These are phyloP conservation scores for Myrica gale DNA, from an alignment of 306 rosid genomes.

Conservation along the genomic window DNA sequence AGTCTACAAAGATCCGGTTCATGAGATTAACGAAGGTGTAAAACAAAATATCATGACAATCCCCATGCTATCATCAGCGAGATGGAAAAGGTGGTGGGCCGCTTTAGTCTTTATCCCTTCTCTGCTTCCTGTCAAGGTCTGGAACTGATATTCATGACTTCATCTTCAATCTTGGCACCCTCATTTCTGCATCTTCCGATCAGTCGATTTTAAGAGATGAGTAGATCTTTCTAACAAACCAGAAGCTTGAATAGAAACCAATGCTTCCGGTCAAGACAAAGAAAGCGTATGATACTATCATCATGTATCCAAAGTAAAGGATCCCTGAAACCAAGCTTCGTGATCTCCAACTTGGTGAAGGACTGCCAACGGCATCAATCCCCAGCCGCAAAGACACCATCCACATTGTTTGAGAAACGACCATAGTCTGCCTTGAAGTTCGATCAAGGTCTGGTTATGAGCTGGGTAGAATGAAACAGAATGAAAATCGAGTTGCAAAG, in stretches of 20 bases:
- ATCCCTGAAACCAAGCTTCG: slow-evolving; percentile 87
- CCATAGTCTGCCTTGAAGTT: too few relatives aligned
- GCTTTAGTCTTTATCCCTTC: slow-evolving; percentile 24
- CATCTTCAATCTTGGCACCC: background rate
- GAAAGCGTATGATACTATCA: slow-evolving; percentile 81
- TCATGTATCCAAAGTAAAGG: slow-evolving; percentile 92
- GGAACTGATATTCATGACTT: background rate
- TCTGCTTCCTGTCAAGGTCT: slow-evolving; percentile 17
- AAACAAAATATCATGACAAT: slow-evolving; percentile 38
- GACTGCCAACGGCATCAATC: too few relatives aligned
- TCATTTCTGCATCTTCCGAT: slow-evolving; percentile 33
- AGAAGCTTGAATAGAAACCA: slow-evolving; percentile 95
- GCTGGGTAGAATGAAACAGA: too few relatives aligned
- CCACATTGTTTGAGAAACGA: too few relatives aligned
- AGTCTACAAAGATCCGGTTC: slow-evolving; percentile 26
- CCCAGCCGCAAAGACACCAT: too few relatives aligned
- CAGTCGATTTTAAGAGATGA: slow-evolving; percentile 97
- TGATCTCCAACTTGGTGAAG: slow-evolving; percentile 89
- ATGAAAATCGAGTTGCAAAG: too few relatives aligned
- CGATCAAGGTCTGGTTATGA: too few relatives aligned
- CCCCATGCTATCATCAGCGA: slow-evolving; percentile 44
- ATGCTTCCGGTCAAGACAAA: slow-evolving; percentile 92
- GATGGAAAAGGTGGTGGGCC: slow-evolving; percentile 29
- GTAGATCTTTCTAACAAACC: slow-evolving; percentile 95
- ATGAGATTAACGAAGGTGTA: slow-evolving; percentile 28